Evolutionary conservation across 2,329 filamentous ascomycete genomes (phyloP), one percentile per base, ranked within the genome.

Genomic region (Botryotinia globosa): DNA sequence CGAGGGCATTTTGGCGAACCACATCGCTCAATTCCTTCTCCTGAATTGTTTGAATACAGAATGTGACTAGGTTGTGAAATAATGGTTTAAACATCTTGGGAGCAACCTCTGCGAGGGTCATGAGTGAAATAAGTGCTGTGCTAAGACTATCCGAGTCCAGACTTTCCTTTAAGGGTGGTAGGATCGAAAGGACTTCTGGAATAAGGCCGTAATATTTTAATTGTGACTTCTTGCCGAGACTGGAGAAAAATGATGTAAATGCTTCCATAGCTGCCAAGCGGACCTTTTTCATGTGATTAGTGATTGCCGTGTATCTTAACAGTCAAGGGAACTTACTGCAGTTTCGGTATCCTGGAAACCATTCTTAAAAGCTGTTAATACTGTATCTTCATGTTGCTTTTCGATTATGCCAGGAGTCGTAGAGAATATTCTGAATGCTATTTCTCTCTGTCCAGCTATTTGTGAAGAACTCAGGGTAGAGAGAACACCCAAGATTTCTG

Each of bases 81-180:
- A 97, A 86, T 32, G 88, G 88, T 84, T 96, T 97, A 85, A 99
- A 99, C 94, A 98, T 98, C 84, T 96, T 97, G 34, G 95, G 94
- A 34, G 93, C 92, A n/a, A 92, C 88, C 83, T 98, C 96, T 56
- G 96, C 96, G 72, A 99, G 87, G 76, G 98, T 96, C 79, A 99
- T 98, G 65, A 99, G 87, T 37, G 95, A 92, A 72, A 98, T 86
- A 59, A 99, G 89, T 34, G 94, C 94, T 80, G 94, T 94, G 77
- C 93, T 95, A 25, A 99, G 89, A 76, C 97, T 91, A 22, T 98
- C 95, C 20, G 94, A 96, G 80, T 99, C 94, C 76, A 92, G 89
- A 3, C 92, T 89, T 77, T 98, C 94, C 83, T 98, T 98, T 81
- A 99, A 91, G 1, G 96, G 96, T 12, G 94, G 94, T 5, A 99